A percentile compares a stretch with the other conserved stretches of the same genome.
phyloP scores from a whole-genome alignment of 192 early-diverging fungal species.

The Rhizoclosmatium globosum region DNA sequence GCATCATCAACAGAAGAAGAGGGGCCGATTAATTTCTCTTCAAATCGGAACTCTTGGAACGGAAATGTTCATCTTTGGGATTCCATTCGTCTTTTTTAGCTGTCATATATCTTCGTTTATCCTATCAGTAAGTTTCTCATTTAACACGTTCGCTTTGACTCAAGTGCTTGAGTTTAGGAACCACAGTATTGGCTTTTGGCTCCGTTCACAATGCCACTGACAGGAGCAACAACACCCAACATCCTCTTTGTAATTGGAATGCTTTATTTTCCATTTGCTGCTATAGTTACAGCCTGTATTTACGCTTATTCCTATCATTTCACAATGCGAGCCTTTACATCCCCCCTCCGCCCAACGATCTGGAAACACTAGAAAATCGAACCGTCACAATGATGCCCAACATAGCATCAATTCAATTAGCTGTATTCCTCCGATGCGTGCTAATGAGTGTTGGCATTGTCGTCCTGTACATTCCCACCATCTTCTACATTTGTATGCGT shows the following conservation, averaged over 20 bases:
- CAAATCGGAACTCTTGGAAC: too few species aligned
- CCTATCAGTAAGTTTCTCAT: background rate
- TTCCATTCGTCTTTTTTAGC: background rate
- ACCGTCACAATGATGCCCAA: background rate
- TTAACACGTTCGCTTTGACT: too few species aligned
- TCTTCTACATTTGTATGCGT: background rate
- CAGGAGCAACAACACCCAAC: background rate
- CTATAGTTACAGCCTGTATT: background rate
- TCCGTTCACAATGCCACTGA: background rate
- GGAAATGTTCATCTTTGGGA: background rate
- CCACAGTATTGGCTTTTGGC: background rate
- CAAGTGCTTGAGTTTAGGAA: too few species aligned
- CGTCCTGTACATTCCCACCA: slow-evolving; percentile 15
- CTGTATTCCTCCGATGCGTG: slow-evolving; percentile 23
- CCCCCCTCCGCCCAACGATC: too few species aligned
- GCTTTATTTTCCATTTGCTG: slow-evolving; percentile 1
- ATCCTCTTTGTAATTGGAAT: background rate
- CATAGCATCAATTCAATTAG: background rate
- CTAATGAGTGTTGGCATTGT: slow-evolving; percentile 28
- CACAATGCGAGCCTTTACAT: background rate
- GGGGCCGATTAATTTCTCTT: background rate
- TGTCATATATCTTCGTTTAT: background rate
- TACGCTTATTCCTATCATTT: background rate
- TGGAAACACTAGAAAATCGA: too few species aligned
- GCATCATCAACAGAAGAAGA: background rate